Conservation (phyloP, 495 filamentous ascomycete genomes). For the Cenococcum geophilum region DNA sequence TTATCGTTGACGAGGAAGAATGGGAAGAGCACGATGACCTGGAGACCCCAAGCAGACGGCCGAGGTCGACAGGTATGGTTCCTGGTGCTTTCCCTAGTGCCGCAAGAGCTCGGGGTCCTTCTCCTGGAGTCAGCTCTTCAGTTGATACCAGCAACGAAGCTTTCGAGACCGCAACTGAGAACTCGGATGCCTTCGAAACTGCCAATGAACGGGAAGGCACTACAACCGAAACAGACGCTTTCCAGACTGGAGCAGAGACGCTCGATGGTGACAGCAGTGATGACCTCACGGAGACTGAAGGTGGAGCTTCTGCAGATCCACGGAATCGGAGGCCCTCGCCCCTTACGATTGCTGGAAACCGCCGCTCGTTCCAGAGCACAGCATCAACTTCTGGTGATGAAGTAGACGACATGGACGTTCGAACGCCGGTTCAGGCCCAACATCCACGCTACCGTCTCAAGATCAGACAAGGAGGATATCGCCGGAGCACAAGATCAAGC, state of each 20-base stretch:
- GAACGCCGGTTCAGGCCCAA: slow-evolving; percentile 57
- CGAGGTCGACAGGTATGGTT: slow-evolving; percentile 9
- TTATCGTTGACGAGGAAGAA: slow-evolving; percentile 68
- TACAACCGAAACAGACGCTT: slow-evolving; percentile 79
- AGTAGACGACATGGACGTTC: slow-evolving; percentile 53
- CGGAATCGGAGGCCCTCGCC: slow-evolving; percentile 40
- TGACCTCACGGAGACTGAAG: slow-evolving; percentile 84
- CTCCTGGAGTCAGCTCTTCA: slow-evolving; percentile 39
- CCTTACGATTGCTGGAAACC: slow-evolving; percentile 47
- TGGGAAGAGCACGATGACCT: slow-evolving; percentile 77
- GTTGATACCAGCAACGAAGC: slow-evolving; percentile 48
- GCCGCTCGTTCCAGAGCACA: slow-evolving; percentile 73
- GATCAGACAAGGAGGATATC: slow-evolving; percentile 51
- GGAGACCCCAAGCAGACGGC: slow-evolving; percentile 44
- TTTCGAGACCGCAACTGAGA: slow-evolving; percentile 82
- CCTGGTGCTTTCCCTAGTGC: not conserved
- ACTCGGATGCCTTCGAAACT: slow-evolving; percentile 79
- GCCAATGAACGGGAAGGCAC: slow-evolving; percentile 69
- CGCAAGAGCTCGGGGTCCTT: slow-evolving; percentile 36
- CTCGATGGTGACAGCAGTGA: slow-evolving; percentile 75
- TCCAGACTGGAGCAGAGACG: slow-evolving; percentile 82
- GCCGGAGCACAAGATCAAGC: slow-evolving; percentile 39
- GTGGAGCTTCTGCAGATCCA: slow-evolving; percentile 29
- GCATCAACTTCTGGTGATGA: slow-evolving; percentile 86
- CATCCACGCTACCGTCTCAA: slow-evolving; percentile 65